phyloP scores from a whole-genome alignment of 2,329 filamentous ascomycete genomes.

The Fusarium nelsonii region DNA sequence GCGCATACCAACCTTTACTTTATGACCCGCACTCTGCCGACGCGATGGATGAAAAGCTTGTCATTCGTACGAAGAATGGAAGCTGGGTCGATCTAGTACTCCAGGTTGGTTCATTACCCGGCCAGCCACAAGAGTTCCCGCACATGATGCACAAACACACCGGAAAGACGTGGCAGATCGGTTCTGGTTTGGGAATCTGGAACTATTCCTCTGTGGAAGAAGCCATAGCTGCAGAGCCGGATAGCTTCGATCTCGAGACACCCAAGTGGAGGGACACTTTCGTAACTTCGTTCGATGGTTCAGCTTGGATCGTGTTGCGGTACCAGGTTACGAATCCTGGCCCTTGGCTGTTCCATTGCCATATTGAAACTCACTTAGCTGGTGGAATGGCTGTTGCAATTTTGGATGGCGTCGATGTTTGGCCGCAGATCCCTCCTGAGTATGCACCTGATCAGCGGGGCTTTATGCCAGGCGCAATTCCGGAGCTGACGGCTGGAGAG shows the following conservation, averaged over 20 bases:
- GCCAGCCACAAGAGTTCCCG: slow-evolving; percentile 3
- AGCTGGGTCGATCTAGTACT: slow-evolving; percentile 14
- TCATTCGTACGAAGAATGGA: slow-evolving; percentile 8
- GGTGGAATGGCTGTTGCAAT: slow-evolving; percentile 6
- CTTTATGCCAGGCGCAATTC: slow-evolving; percentile 4
- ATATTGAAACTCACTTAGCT: slow-evolving; percentile 5
- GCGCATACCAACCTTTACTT: slow-evolving; percentile 1
- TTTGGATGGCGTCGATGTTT: slow-evolving; percentile 5
- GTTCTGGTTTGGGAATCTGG: slow-evolving; percentile 1
- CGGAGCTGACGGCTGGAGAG: not conserved
- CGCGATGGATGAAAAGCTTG: slow-evolving; percentile 2
- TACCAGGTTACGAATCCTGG: slow-evolving; percentile 12
- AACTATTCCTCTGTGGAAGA: slow-evolving; percentile 12
- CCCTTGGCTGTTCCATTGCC: slow-evolving; percentile 10
- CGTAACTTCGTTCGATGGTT: slow-evolving; percentile 7
- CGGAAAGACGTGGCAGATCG: slow-evolving; percentile 10
- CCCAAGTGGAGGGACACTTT: slow-evolving; percentile 16
- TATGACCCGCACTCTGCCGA: slow-evolving; percentile 1
- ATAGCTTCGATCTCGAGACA: slow-evolving; percentile 1
- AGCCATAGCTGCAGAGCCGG: not conserved
- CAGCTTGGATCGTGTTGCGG: slow-evolving; percentile 1
- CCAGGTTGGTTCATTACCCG: slow-evolving; percentile 5
- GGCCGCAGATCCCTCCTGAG: slow-evolving; percentile 11
- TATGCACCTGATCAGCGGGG: slow-evolving; percentile 15
- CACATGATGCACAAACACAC: slow-evolving; percentile 20